Evolutionary conservation across 192 early-diverging fungal species (phyloP).

Genomic region (Mortierella antarctica): DNA sequence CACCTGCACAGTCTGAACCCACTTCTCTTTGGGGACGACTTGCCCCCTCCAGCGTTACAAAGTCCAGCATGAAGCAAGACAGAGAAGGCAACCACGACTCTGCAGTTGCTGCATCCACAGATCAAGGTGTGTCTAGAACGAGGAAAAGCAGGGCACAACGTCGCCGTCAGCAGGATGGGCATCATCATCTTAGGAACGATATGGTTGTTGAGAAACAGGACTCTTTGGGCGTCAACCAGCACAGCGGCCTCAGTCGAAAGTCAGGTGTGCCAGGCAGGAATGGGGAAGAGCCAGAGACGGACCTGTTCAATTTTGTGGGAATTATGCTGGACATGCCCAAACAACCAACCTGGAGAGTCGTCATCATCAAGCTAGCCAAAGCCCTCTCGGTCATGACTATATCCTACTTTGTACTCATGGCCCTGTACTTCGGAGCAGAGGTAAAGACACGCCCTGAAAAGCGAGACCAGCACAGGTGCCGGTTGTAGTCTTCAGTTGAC

Average conservation of each 20-base stretch:
- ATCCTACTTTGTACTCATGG: slow-evolving; percentile 39
- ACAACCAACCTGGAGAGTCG: slow-evolving; percentile 19
- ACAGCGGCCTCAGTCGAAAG: background rate
- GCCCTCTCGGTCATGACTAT: slow-evolving; percentile 36
- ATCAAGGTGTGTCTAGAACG: slow-evolving; percentile 12
- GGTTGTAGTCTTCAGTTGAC: too few species aligned
- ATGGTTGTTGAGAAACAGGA: slow-evolving; percentile 5
- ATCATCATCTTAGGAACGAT: slow-evolving; percentile 20
- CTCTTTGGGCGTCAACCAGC: background rate
- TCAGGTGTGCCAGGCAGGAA: slow-evolving; percentile 39
- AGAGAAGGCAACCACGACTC: too few species aligned
- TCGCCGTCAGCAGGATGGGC: background rate
- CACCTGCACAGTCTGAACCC: too few species aligned
- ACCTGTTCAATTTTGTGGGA: slow-evolving; percentile 42
- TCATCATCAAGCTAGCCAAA: slow-evolving; percentile 32
- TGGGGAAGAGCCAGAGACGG: slow-evolving; percentile 48
- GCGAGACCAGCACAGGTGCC: too few species aligned
- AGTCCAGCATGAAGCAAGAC: too few species aligned
- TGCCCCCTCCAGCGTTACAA: too few species aligned
- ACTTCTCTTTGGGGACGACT: too few species aligned
- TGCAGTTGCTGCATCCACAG: background rate
- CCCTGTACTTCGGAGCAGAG: slow-evolving; percentile 45
- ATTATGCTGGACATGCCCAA: slow-evolving; percentile 47
- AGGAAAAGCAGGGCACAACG: slow-evolving; percentile 20
- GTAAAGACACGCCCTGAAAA: background rate